Conservation (phyloP, 345 rosid genomes). For the Diplotaxis tenuifolia region DNA sequence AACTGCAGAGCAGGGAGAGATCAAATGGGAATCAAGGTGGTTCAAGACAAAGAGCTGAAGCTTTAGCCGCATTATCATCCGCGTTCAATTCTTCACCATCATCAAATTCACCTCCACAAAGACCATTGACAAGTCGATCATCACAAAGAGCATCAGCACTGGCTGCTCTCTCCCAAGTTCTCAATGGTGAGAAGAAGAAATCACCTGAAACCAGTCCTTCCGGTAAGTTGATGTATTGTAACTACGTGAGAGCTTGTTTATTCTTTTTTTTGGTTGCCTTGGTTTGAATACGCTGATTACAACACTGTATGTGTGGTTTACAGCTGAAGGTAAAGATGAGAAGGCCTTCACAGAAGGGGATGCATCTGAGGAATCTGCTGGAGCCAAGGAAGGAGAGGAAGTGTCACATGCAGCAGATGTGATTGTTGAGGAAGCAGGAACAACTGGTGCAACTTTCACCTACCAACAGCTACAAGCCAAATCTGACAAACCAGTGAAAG, state of each 20-base stretch:
- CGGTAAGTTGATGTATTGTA: conserved; percentile 38
- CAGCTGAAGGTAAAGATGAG: conserved; percentile 50
- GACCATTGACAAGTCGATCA: conserved; percentile 48
- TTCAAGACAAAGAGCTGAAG: conserved; percentile 76
- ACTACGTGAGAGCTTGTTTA: not conserved
- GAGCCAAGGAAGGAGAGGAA: conserved; percentile 52
- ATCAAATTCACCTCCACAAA: conserved; percentile 46
- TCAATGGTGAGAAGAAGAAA: conserved; percentile 75
- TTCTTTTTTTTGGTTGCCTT: not conserved
- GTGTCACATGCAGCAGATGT: conserved; percentile 33
- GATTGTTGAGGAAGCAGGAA: conserved; percentile 22
- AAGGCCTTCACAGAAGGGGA: conserved; percentile 49
- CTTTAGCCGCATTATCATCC: conserved; percentile 78
- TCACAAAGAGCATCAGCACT: conserved; percentile 97
- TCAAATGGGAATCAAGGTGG: conserved; percentile 66
- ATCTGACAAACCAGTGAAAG: conserved; percentile 82
- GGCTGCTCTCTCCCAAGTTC: conserved; percentile 92
- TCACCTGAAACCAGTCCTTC: conserved; percentile 54
- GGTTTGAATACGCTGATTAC: not conserved
- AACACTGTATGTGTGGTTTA: not conserved
- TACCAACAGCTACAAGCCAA: conserved; percentile 82
- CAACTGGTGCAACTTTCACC: conserved; percentile 53
- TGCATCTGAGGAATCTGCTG: conserved; percentile 45
- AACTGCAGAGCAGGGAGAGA: conserved; percentile 50
- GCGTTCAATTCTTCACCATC: conserved; percentile 68